Evolutionary conservation across 257 asterid species (phyloP), one percentile per base, ranked within the genome.

Genomic region (Penstemon eatonii): DNA sequence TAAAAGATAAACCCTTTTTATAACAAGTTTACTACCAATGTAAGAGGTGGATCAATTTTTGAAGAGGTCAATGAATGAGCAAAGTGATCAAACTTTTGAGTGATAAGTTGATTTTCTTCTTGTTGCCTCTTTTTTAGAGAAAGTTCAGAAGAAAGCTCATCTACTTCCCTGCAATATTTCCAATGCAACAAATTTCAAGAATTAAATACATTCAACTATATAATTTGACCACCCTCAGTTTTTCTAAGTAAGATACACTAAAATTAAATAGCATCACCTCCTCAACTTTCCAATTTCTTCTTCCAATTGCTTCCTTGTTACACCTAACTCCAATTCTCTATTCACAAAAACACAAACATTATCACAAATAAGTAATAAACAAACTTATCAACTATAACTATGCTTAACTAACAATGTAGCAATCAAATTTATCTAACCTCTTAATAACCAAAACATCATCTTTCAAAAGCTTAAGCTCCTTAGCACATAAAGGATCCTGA

Each of bases 401-500:
- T 41, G 5, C 33, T 25, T 25, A 25, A 25, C 33, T 25, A 25
- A 25, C 33, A 25, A 25, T 25, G 33, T 25, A 25, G 1, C 33
- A 25, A 25, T 25, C 33, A 10, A 39, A 37, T 4, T 4, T 11
- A 47, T 47, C 13, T 3, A 6, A 92, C 98, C 96, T 88, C 79
- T 84, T 87, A 11, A 94, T 83, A 6, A 37, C 67, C 4, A 52
- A 58, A 56, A 89, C 72, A 58, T 86, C 96, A 25, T 86, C 89
- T 70, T 68, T 90, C 77, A 94, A 65, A 50, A 70, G 76, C 79
- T 73, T 94, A 45, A 94, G 56, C 73, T 87, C 96, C 67, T 73
- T 79, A 36, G 96, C 95, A 83, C 90, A 89, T 4, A 79, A 71
- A 9, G 99, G 99, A 63, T 90, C 95, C 78, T 91, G 99, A 66